A percentile compares a stretch with the other conserved stretches of the same genome.
phyloP scores from a whole-genome alignment of 1,284 basidiomycete species.

The Tremellales sp. region DNA sequence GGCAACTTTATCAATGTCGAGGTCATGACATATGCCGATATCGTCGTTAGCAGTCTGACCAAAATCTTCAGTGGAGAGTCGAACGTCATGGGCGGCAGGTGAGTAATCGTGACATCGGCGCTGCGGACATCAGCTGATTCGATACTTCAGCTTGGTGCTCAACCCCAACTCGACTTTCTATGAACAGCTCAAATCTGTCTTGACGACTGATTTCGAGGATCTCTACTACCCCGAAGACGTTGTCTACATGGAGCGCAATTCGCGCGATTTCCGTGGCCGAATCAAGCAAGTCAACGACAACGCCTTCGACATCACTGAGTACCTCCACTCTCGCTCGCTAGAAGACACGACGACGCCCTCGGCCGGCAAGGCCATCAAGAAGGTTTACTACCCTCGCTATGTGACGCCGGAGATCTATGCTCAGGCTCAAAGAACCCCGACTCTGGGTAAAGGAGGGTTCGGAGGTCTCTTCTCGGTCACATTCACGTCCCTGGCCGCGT shows the following conservation, averaged over 20 bases:
- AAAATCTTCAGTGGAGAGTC: slow-evolving; percentile 94
- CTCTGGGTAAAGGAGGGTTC: slow-evolving; percentile 61
- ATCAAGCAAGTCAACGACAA: slow-evolving; percentile 77
- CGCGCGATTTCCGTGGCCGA: slow-evolving; percentile 80
- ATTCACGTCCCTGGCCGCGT: slow-evolving; percentile 66
- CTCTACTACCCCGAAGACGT: slow-evolving; percentile 87
- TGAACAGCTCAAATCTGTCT: slow-evolving; percentile 57
- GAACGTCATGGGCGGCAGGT: slow-evolving; percentile 98
- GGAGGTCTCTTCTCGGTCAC: slow-evolving; percentile 91
- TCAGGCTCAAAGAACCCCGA: slow-evolving; percentile 51
- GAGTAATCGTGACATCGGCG: slow-evolving; percentile 26
- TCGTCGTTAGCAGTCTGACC: slow-evolving; percentile 88
- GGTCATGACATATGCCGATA: slow-evolving; percentile 81
- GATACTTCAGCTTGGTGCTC: slow-evolving; percentile 64
- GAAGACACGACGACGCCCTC: slow-evolving; percentile 22
- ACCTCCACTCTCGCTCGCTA: slow-evolving; percentile 63
- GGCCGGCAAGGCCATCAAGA: slow-evolving; percentile 60
- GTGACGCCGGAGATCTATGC: slow-evolving; percentile 68
- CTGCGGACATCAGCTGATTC: background rate
- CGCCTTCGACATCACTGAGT: slow-evolving; percentile 74
- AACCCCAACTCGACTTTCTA: slow-evolving; percentile 77
- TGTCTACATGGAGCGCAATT: slow-evolving; percentile 96
- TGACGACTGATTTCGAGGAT: slow-evolving; percentile 73
- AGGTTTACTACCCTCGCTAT: slow-evolving; percentile 88
- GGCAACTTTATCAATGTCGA: slow-evolving; percentile 96